Base-by-base conservation (phyloP, 73 alveolate genomes). In the Paramecium bursaria region DNA sequence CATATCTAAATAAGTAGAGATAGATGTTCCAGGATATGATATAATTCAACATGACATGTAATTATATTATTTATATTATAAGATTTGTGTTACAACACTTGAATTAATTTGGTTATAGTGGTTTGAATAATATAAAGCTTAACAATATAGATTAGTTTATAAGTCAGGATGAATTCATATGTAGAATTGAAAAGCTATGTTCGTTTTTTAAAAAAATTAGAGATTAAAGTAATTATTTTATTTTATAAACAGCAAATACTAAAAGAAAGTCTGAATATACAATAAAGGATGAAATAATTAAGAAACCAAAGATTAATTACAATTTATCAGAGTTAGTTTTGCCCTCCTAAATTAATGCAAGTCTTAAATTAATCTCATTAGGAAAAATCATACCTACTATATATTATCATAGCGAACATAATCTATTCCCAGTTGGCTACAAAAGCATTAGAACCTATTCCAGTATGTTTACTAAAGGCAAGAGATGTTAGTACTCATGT, bases 351-450 rank as follows among this genome's bases (percentile, higher is more conserved):
- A 94, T 96, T 17, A 96, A 91, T 79, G 51, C 92, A 22, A 91
- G 95, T 60, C 91, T 96, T 44, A 85, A 90, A 73, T 89, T 96
- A 54, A 48, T 94, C 47, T 91, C 92, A 77, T 85, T 95, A 31
- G 99, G 99, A 3, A 85, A 85, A 53, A 95, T 96, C 3, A 96
- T 91, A 13, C 92, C 87, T 46, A 88, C 93, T 51, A 94, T 94
- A 49, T 54, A 85, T 74, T 96, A 93, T 88, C 99, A 96, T 67
- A 90, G 97, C 33, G 98, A 95, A 50, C 94, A 94, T 75, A 95
- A 94, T 86, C 75, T 96, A 14, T 95, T 96, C 91, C 99, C 99
- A 4, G 91, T 95, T 9, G 99, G 99, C 11, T 96, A 57, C 85
- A 95, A 96, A 89, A 82, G 96, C 15, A 74, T 88, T 5, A 91